Percentiles rank a stretch among this genome's conserved stretches.
Conservation (phyloP, 129 eudicot genomes). For the Flaveria bidentis region DNA sequence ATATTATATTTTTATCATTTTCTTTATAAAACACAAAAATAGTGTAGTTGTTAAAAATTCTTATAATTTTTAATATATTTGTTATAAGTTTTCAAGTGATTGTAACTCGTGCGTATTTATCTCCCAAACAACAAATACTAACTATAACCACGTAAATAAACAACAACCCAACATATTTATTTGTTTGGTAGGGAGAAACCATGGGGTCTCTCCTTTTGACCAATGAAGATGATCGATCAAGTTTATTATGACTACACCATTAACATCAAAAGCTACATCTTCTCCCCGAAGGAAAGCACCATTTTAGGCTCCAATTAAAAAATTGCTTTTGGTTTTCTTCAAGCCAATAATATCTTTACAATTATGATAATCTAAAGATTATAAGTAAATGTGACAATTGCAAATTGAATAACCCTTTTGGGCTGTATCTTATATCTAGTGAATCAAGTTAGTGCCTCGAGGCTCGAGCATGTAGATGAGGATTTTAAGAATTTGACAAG, state of each 20-base stretch:
- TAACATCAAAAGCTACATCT: slow-evolving; percentile 62
- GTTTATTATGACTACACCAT: slow-evolving; percentile 29
- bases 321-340: slow-evolving; percentile 13
- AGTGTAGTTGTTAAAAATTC: too few relatives aligned
- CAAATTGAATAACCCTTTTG: neutral
- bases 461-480: neutral
- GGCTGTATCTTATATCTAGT: neutral
- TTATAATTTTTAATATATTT: too few relatives aligned
- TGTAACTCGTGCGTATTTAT: too few relatives aligned
- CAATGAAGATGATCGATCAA: slow-evolving; percentile 28
- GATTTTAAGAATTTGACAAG: too few relatives aligned
- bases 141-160: too few relatives aligned
- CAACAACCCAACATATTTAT: neutral
- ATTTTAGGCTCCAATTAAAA: slow-evolving; percentile 29
- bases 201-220: slow-evolving; percentile 32
- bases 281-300: slow-evolving; percentile 70
- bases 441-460: neutral
- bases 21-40: too few relatives aligned
- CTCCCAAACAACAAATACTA: too few relatives aligned
- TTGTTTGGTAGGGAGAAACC: slow-evolving; percentile 31
- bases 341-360: neutral
- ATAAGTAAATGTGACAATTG: neutral
- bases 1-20: too few relatives aligned
- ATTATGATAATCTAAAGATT: neutral
- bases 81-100: too few relatives aligned